Evolutionary conservation across 2,329 filamentous ascomycete species (phyloP), one percentile per base, ranked within the genome.

Genomic region (Hypoxylon sp.): DNA sequence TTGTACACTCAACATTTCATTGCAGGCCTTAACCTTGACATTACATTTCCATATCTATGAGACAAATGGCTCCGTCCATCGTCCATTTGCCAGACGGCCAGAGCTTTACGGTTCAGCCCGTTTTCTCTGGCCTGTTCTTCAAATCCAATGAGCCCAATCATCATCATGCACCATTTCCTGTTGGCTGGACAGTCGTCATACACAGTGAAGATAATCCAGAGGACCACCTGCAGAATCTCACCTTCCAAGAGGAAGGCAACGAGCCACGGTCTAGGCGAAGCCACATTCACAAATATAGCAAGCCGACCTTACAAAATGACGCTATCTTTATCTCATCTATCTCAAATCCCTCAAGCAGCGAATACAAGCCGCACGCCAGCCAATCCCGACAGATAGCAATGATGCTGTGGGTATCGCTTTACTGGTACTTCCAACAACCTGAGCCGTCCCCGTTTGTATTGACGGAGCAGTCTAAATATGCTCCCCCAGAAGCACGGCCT

Each of bases 341-440:
- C 68, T 95, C 93, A 52, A 93, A 91, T 70, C 93, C 95, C 0
- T 91, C 91, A 52, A 91, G 84, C 77, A 88, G 81, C 75, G 93
- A 97, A 51, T 96, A 91, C 81, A 93, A 91, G 75, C 88, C 93
- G 0, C 87, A 91, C 1, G 88, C 85, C 12, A 97, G 93, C 67
- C 93, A 93, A 0, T 96, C 93, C 0, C 85, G 94, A 46, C 92
- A 97, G 80, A 92, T 97, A 65, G 95, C 95, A 70, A 94, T 97
- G 92, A 97, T 97, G 91, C 85, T 98, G 5, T 98, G 93, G 92
- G 89, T 94, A 32, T 94, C 93, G 1, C 83, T 98, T 43, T 97
- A 93, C 82, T 98, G 95, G 95, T 98, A 98, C 82, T 98, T 97
- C 73, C 94, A 97, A 80, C 93, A 97, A 78, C 86, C 89, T 0